Evolutionary conservation across 2,329 filamentous ascomycete genomes (phyloP).

Genomic region (Elsinoe necatrix): DNA sequence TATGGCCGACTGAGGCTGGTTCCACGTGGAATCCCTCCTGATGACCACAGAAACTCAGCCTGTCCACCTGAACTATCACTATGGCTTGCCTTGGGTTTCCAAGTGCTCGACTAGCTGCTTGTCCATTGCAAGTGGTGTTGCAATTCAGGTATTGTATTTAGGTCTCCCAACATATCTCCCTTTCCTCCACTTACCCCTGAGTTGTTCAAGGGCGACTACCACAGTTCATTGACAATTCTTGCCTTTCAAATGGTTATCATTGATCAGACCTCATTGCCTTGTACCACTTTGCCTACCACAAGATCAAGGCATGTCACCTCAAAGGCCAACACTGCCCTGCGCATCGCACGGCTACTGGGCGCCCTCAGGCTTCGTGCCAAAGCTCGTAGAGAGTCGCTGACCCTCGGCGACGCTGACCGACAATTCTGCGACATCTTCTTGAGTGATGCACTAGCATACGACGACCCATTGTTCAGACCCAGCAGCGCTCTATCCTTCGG

Average conservation of each 20-base stretch:
- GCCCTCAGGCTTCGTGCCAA: background rate
- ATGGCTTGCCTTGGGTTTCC: background rate
- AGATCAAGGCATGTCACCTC: background rate
- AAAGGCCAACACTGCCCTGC: background rate
- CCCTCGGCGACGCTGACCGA: background rate
- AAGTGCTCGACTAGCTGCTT: background rate
- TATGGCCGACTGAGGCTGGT: background rate
- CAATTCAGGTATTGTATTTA: conserved; percentile 1
- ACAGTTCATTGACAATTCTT: background rate
- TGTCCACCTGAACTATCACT: background rate
- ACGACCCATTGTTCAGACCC: background rate
- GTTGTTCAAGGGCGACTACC: background rate
- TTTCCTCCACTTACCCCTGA: background rate
- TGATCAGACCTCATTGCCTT: background rate
- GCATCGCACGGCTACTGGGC: background rate
- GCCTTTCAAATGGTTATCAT: background rate
- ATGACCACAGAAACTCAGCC: conserved; percentile 7
- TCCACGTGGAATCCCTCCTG: conserved; percentile 1
- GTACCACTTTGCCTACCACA: background rate
- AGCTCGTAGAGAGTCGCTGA: background rate
- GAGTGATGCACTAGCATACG: background rate
- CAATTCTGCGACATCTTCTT: background rate
- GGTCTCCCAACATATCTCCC: background rate
- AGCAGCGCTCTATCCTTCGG: background rate
- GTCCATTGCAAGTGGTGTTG: background rate